Base-by-base conservation (phyloP, 371 early-diverging fungal genomes). In the Apophysomyces variabilis region DNA sequence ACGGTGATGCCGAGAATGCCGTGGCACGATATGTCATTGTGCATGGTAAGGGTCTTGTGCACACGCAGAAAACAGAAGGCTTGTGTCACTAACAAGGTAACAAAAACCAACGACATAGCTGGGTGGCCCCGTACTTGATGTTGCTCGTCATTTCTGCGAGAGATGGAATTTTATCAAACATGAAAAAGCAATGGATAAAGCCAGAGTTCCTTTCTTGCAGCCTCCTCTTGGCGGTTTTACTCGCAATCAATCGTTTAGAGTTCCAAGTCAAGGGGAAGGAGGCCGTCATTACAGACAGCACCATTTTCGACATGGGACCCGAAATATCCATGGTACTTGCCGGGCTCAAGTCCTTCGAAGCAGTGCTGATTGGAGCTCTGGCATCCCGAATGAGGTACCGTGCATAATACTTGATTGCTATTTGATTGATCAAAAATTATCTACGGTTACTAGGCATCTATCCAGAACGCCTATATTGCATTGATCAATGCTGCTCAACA, bases 21-120 rank as follows among this genome's bases (percentile, higher is more conserved):
- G 18, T 97, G 98, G 98, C 97, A 97, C 77, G 98, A 97, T 68
- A 87, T 96, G 18, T 89, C 91, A 5, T 74, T 92, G 58, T 90
- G 85, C 60, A 79, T 93, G 82, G 86, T 80, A 73, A 66, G 65
- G 76, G 14, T 69, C 69, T 60, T 38, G 13, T 39, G 18, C 16
- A 39, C 54, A 35, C 6, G 18, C 26, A 57, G 38, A 41, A 38
- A 8, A 32, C 18, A 26, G 32, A 26, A 26, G 32, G 32, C 12
- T 41, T 47, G 38, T 18, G 9, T 21, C 7, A 21, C 54, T 26
- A 50, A 50, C 5, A 50, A 32, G 5, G 13, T 35, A 6, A 61
- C 11, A 41, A 11, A 14, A 46, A 26, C 32, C 12, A 0, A n/a
- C 35, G 37, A 47, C 11, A 32, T 69, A 75, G 75, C 60, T 87